Percentiles rank a stretch among this genome's conserved stretches.
Evolutionary conservation across 2,329 filamentous ascomycete genomes (phyloP).

Genomic region (Aspergillus ochraceus): DNA sequence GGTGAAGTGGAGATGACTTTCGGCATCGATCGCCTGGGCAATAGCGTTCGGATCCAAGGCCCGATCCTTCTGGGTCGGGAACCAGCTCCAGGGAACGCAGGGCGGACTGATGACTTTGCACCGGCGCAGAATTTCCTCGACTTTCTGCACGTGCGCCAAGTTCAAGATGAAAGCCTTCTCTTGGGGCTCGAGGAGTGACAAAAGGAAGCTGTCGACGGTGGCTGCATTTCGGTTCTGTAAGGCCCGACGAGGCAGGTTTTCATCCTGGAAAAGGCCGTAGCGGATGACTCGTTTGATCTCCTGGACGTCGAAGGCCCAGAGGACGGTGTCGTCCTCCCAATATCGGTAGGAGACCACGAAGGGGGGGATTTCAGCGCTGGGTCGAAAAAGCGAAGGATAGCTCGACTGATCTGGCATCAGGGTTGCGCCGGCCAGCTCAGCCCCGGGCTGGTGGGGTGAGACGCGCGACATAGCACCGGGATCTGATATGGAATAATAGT

Average conservation of each 20-base stretch:
- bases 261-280: conserved; percentile 38
- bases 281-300: conserved; percentile 40
- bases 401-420: conserved; percentile 19
- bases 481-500: neutral
- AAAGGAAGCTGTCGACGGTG: conserved; percentile 35
- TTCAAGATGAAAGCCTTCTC: conserved; percentile 27
- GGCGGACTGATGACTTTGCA: conserved; percentile 26
- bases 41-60: conserved; percentile 25
- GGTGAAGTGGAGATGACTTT: conserved; percentile 42
- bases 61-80: conserved; percentile 27
- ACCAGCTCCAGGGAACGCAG: conserved; percentile 37
- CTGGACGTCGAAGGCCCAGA: conserved; percentile 40
- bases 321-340: conserved; percentile 44
- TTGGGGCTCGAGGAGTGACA: conserved; percentile 27
- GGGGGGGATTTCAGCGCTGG: conserved; percentile 31
- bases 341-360: conserved; percentile 37
- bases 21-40: conserved; percentile 36
- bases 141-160: conserved; percentile 38
- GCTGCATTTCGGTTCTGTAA: conserved; percentile 34
- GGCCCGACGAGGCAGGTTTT: conserved; percentile 34
- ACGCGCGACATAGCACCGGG: conserved; percentile 13
- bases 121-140: conserved; percentile 40
- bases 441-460: conserved; percentile 8
- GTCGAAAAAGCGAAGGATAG: conserved; percentile 33
- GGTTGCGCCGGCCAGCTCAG: conserved; percentile 3